Evolutionary conservation across 805 yeast genomes (phyloP), one percentile per base, ranked within the genome.

Genomic region (Kazachstania martiniae): DNA sequence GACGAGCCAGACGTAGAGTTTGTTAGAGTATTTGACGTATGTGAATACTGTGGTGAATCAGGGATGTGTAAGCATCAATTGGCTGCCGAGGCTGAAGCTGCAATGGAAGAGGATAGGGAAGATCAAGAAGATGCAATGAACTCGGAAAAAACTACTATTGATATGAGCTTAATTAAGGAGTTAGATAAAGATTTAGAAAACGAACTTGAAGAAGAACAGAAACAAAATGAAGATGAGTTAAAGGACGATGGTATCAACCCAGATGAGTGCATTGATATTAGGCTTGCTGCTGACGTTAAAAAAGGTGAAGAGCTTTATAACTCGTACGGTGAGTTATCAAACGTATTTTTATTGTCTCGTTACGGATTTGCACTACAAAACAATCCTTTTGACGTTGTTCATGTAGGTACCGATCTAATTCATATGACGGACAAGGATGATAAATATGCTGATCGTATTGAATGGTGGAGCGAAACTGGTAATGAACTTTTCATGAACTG

Each of bases 291-390:
- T 10, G 48, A 56, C 2, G 70, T 82, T 1, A 31, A 45, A 1
- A 49, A 57, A 21, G 72, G 73, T 6, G 52, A 62, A 9, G 95
- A 89, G 47, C 47, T 89, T 10, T 82, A 76, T 62, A 86, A 84
- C 56, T 75, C 91, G 0, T 87, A 86, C 46, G 96, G 95, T 0
- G 78, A 75, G 18, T 62, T 78, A 25, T 58, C 77, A 12, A 84
- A 82, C 43, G 63, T 80, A 0, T 66, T 71, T 23, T 58, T 87
- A 25, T 53, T 86, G 10, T 72, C 86, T 10, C 67, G 82, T 35
- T 87, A 86, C 51, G 95, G 95, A 1, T 86, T 87, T 51, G 70
- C 77, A 8, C 61, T 69, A 23, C 58, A 63, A 31, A 58, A 60
- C n/a, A 72, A 75, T 41, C 59, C 62, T 1, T 65, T 70, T 44